phyloP scores from a whole-genome alignment of 345 rosid genomes.

The Populus pruinosa region DNA sequence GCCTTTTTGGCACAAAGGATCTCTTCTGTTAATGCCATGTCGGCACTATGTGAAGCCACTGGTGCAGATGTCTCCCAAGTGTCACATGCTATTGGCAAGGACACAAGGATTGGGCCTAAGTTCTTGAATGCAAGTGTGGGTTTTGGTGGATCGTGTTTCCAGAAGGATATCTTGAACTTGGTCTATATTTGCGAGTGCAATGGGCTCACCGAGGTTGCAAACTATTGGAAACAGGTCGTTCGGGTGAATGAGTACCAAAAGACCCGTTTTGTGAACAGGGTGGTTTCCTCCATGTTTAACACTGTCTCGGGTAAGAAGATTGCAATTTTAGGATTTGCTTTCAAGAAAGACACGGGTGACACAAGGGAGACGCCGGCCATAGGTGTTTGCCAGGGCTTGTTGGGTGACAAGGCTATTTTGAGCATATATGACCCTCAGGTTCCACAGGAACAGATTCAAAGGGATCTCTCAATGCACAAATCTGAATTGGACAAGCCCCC shows the following conservation, averaged over 20 bases:
- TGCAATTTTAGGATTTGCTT: slow-evolving; percentile 28
- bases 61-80: slow-evolving; percentile 30
- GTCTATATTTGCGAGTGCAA: slow-evolving; percentile 30
- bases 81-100: slow-evolving; percentile 28
- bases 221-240: slow-evolving; percentile 32
- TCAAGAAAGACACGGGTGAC: slow-evolving; percentile 31
- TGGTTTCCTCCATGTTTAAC: slow-evolving; percentile 33
- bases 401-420: slow-evolving; percentile 25
- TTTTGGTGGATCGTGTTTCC: slow-evolving; percentile 30
- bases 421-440: slow-evolving; percentile 31
- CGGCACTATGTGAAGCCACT: slow-evolving; percentile 27
- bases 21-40: slow-evolving; percentile 27
- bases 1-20: slow-evolving; percentile 31
- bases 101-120: slow-evolving; percentile 27
- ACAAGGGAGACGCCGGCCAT: slow-evolving; percentile 34
- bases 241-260: slow-evolving; percentile 32
- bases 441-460: slow-evolving; percentile 22
- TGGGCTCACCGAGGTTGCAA: slow-evolving; percentile 28
- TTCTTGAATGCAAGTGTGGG: slow-evolving; percentile 35
- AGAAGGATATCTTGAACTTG: slow-evolving; percentile 30
- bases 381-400: slow-evolving; percentile 28
- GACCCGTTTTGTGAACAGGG: slow-evolving; percentile 22
- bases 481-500: slow-evolving; percentile 27
- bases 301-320: slow-evolving; percentile 29
- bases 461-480: slow-evolving; percentile 29